These are phyloP conservation scores for Salvia splendens DNA, from an alignment of 257 asterid species.

Conservation along the genomic window DNA sequence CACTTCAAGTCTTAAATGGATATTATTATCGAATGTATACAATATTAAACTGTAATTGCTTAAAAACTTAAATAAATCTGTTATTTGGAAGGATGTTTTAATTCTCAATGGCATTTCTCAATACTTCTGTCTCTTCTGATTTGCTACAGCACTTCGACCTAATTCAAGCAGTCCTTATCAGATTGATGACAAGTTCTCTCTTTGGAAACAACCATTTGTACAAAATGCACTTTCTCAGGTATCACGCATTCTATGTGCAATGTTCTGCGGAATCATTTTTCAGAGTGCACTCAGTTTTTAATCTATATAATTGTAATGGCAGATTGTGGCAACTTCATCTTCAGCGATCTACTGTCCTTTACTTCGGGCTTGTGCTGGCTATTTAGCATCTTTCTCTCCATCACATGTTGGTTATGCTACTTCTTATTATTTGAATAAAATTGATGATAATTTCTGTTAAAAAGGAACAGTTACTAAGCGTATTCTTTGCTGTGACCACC, in stretches of 20 bases:
- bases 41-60: constrained; percentile 12
- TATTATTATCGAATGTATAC: constrained; percentile 21
- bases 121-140: constrained; percentile 34
- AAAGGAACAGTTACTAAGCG: constrained; percentile 12
- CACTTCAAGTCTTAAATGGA: background rate
- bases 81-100: constrained; percentile 16
- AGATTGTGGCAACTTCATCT: constrained; percentile 87
- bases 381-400: constrained; percentile 85
- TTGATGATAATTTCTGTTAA: constrained; percentile 33
- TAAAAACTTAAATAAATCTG: constrained; percentile 3
- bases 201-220: constrained; percentile 80
- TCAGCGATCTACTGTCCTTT: constrained; percentile 72
- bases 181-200: constrained; percentile 80
- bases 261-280: constrained; percentile 24
- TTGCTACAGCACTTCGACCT: constrained; percentile 88
- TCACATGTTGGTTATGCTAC: constrained; percentile 76
- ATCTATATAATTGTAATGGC: constrained; percentile 45
- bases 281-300: constrained; percentile 23
- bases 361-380: constrained; percentile 92
- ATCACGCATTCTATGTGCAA: constrained; percentile 23
- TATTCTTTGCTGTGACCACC: constrained; percentile 26
- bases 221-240: constrained; percentile 91
- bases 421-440: constrained; percentile 29
- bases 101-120: constrained; percentile 22
- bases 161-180: constrained; percentile 58